Percentiles rank a stretch among this genome's conserved stretches.
These are phyloP conservation scores for Maudiozyma pseudohumilis DNA, from an alignment of 805 yeast genomes.

Conservation along the genomic window DNA sequence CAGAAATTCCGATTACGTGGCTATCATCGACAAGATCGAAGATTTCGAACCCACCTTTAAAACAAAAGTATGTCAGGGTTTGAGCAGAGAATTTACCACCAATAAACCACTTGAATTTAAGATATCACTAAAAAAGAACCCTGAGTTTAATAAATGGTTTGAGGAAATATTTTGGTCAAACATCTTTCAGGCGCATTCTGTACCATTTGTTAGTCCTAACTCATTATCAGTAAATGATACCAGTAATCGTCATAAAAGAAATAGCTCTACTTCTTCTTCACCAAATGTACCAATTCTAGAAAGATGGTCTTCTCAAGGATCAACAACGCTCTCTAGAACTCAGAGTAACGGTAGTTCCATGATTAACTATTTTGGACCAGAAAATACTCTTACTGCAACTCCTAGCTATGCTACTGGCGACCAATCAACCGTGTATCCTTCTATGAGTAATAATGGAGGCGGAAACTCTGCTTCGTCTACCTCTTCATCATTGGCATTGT, in stretches of 20 bases:
- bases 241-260: background rate
- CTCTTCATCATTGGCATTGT: background rate
- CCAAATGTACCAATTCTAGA: constrained; percentile 21
- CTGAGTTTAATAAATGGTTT: constrained; percentile 16
- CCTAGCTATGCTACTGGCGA: background rate
- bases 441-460: background rate
- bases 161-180: constrained; percentile 23
- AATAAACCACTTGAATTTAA: constrained; percentile 7
- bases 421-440: background rate
- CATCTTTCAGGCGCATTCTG: constrained; percentile 20
- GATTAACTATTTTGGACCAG: constrained; percentile 12
- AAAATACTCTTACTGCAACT: background rate
- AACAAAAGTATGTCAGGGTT: constrained; percentile 2
- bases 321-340: constrained; percentile 18
- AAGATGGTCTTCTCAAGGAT: constrained; percentile 23
- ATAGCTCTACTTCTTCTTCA: background rate
- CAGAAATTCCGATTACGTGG: constrained; percentile 15
- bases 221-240: constrained; percentile 1
- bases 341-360: constrained; percentile 22
- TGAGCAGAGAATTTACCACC: constrained; percentile 10
- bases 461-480: background rate
- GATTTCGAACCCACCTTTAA: constrained; percentile 12
- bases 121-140: constrained; percentile 7
- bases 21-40: constrained; percentile 12
- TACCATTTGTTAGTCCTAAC: constrained; percentile 3